These are phyloP conservation scores for Bruguiera parviflora DNA, from an alignment of 345 rosid species.

Conservation along the genomic window DNA sequence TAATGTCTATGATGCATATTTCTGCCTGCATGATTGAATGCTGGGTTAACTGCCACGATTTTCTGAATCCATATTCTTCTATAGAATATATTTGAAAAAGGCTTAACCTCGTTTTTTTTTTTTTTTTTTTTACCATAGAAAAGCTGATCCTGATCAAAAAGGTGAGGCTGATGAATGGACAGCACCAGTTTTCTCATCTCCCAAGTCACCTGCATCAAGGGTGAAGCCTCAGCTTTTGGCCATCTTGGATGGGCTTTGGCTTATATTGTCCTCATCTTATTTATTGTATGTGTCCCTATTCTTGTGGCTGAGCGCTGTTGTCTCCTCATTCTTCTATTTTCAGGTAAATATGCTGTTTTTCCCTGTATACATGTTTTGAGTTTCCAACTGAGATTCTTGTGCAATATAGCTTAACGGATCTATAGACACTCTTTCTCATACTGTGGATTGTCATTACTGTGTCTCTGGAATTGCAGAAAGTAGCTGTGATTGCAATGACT, in stretches of 20 bases:
- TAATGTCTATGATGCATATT: neutral
- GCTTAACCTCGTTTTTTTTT: slow-evolving; percentile 10
- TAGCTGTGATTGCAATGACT: slow-evolving; percentile 72
- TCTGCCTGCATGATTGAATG: too few species aligned
- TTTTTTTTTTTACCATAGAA: slow-evolving; percentile 32
- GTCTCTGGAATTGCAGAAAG: slow-evolving; percentile 59
- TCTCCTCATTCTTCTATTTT: slow-evolving; percentile 93
- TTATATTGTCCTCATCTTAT: slow-evolving; percentile 74
- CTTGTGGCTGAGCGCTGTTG: slow-evolving; percentile 93
- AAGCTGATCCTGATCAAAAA: slow-evolving; percentile 41
- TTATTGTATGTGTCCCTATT: slow-evolving; percentile 70
- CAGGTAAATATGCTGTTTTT: slow-evolving; percentile 47
- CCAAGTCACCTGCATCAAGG: slow-evolving; percentile 40
- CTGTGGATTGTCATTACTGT: neutral
- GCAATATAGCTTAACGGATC: neutral
- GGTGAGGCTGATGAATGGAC: slow-evolving; percentile 34
- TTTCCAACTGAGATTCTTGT: neutral
- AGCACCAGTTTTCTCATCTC: slow-evolving; percentile 40
- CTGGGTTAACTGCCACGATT: neutral
- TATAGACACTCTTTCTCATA: neutral
- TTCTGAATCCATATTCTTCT: slow-evolving; percentile 1
- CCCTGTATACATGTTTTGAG: slow-evolving; percentile 2
- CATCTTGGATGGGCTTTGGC: slow-evolving; percentile 74
- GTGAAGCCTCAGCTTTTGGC: slow-evolving; percentile 63
- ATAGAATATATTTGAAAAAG: neutral